Conservation (phyloP, 805 yeast species). For the Torulaspora quercuum region DNA sequence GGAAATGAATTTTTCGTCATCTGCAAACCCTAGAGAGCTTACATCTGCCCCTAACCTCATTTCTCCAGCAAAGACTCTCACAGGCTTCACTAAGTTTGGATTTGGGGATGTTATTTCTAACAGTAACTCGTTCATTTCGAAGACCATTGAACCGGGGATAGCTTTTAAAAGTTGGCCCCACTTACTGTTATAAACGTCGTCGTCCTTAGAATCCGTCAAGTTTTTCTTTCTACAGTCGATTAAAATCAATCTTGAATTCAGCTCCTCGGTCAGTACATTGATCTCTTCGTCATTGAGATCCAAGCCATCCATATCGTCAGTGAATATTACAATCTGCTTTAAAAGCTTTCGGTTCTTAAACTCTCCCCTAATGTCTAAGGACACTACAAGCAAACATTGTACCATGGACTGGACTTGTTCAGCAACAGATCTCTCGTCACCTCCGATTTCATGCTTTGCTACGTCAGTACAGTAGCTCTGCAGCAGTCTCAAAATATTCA, state of each 20-base stretch:
- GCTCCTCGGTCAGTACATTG: slow-evolving; percentile 22
- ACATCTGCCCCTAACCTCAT: slow-evolving; percentile 30
- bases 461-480: slow-evolving; percentile 10
- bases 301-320: slow-evolving; percentile 27
- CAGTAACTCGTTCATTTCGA: slow-evolving; percentile 21
- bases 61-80: slow-evolving; percentile 32
- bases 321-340: slow-evolving; percentile 29
- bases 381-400: slow-evolving; percentile 26
- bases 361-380: slow-evolving; percentile 25
- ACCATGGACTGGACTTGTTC: slow-evolving; percentile 17
- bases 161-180: slow-evolving; percentile 25
- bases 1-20: slow-evolving; percentile 11
- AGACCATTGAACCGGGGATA: slow-evolving; percentile 19
- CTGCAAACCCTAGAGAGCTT: background rate
- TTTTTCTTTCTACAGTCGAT: slow-evolving; percentile 22
- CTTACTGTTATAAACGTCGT: slow-evolving; percentile 5
- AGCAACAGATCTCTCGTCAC: background rate
- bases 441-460: background rate
- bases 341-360: slow-evolving; percentile 25
- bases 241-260: slow-evolving; percentile 23
- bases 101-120: slow-evolving; percentile 18
- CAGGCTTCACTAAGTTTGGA: slow-evolving; percentile 28
- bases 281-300: slow-evolving; percentile 29
- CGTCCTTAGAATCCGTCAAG: background rate
- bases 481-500: slow-evolving; percentile 12